These are phyloP conservation scores for Phyllosticta paracitricarpa DNA, from an alignment of 2,329 filamentous ascomycete species.

Conservation along the genomic window DNA sequence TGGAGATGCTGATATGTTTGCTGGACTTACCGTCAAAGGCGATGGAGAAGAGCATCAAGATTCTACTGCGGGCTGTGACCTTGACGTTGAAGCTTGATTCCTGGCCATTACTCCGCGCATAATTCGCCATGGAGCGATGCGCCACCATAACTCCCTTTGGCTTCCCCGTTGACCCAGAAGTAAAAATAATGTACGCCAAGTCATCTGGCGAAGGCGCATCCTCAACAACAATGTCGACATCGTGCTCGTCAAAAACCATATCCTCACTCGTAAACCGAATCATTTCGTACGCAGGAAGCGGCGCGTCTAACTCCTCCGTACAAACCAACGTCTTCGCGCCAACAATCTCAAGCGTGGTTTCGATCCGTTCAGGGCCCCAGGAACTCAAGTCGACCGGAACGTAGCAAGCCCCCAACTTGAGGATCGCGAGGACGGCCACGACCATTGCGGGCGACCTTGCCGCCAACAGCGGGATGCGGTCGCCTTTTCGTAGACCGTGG, in stretches of 20 bases:
- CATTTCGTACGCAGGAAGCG: not conserved
- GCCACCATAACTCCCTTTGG: slow-evolving; percentile 16
- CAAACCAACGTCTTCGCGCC: not conserved
- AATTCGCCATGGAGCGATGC: slow-evolving; percentile 3
- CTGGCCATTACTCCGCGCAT: not conserved
- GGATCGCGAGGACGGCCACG: not conserved
- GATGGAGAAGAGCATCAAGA: slow-evolving; percentile 28
- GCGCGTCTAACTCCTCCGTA: not conserved
- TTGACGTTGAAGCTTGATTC: not conserved
- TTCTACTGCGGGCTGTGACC: not conserved
- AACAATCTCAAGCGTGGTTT: not conserved
- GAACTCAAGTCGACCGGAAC: not conserved
- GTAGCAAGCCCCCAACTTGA: slow-evolving; percentile 2
- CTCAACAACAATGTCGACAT: too few relatives aligned
- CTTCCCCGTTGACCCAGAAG: slow-evolving; percentile 10
- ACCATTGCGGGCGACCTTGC: not conserved
- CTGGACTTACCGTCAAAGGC: slow-evolving; percentile 41
- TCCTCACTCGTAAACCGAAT: not conserved
- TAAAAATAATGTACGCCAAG: slow-evolving; percentile 56
- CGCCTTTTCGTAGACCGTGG: not conserved
- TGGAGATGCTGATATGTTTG: too few relatives aligned
- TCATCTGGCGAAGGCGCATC: not conserved
- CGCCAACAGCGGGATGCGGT: not conserved
- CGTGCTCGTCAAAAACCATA: not conserved
- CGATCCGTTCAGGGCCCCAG: slow-evolving; percentile 5